Evolutionary conservation across 2,329 filamentous ascomycete species (phyloP), one percentile per base, ranked within the genome.

Genomic region (Calonectria pteridis): DNA sequence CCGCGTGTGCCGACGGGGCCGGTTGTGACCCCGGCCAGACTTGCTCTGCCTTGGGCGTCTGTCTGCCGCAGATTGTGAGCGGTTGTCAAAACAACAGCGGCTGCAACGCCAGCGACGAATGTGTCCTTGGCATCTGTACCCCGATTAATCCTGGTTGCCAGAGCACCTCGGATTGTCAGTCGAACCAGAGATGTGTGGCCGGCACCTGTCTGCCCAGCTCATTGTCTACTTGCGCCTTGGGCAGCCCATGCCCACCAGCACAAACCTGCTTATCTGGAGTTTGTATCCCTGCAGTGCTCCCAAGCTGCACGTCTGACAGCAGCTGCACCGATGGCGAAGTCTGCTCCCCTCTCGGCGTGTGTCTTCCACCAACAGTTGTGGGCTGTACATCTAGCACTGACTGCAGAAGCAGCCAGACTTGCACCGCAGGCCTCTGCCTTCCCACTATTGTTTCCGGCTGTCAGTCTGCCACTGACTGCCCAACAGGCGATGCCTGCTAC

Each of bases 331-430:
- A 31, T 5, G 43, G 31, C 6, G 14, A 49, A 1, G 14, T 37
- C 20, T 70, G 68, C 28, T 69, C 67, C 2, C n/a, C 58, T 4
- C 49, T 70, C 2, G 68, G 68, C 5, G 59, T 67, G 1, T 71
- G 69, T 28, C 31, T 71, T 3, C 69, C 69, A 0, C n/a, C 14
- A 1, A 14, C 29, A 4, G 37, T 62, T 16, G 3, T 14, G 10
- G 20, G 28, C 4, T 71, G 69, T 18, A 28, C 55, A n/a, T 35
- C 43, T 2, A 40, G 28, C 26, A 40, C 16, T 6, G 59, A 51
- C n/a, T 69, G 67, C 33, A n/a, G 23, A 3, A n/a, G 9, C 7
- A 20, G 50, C 4, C 23, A 33, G 37, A 33, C 28, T 10, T 64
- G 65, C 26, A 67, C 65, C 3, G 65, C 58, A 16, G 67, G 67